phyloP scores from a whole-genome alignment of 148 eudicot genomes.

The Spergularia bocconei region DNA sequence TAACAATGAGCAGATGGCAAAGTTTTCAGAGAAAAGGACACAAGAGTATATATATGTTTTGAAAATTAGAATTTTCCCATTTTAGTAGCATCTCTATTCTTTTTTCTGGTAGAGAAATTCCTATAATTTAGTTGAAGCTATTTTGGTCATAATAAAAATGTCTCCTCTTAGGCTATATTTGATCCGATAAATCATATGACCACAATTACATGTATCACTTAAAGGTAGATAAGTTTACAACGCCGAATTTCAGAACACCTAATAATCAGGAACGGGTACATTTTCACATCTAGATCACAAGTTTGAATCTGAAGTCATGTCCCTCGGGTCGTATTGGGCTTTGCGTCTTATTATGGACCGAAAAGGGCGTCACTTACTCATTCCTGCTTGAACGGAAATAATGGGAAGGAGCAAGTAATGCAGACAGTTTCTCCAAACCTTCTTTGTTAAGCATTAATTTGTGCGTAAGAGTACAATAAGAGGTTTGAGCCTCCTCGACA shows the following conservation, averaged over 20 bases:
- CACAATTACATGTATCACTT: no score
- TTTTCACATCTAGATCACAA: no score
- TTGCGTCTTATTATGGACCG: no score
- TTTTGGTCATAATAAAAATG: not conserved
- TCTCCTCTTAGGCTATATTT: not conserved
- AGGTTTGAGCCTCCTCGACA: not conserved
- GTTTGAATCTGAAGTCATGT: no score
- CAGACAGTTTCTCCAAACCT: slow-evolving; percentile 5
- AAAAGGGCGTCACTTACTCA: not conserved
- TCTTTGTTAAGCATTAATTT: not conserved
- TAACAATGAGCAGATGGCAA: slow-evolving; percentile 4
- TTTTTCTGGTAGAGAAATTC: not conserved
- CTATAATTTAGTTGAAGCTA: not conserved
- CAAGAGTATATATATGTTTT: not conserved
- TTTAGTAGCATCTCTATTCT: no score
- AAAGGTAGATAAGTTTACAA: no score
- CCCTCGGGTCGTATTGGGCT: no score
- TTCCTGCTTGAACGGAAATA: not conserved
- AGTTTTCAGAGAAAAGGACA: not conserved
- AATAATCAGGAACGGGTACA: no score
- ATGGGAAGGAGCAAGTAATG: not conserved
- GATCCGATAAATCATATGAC: no score
- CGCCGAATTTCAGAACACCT: no score
- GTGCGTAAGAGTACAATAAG: slow-evolving; percentile 3
- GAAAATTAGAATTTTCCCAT: not conserved